Evolutionary conservation across 805 yeast species (phyloP), one percentile per base, ranked within the genome.

Genomic region (Suhomyces pyralidae): DNA sequence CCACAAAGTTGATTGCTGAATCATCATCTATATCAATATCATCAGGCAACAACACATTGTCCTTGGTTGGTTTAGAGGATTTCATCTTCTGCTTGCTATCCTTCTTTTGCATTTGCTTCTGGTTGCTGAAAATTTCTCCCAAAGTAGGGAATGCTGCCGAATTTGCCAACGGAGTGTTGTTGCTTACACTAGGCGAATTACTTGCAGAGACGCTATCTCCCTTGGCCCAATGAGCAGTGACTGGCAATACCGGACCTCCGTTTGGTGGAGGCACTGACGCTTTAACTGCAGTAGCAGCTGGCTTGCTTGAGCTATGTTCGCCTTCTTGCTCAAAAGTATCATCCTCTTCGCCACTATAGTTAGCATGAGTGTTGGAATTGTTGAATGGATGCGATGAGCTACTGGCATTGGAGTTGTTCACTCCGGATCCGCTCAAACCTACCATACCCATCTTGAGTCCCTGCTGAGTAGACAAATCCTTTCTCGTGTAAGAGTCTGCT

Each of bases 401-500:
- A 52, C 63, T 70, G 44, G 55, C 58, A 50, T 58, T 57, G 28
- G 61, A 51, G 40, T 54, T 55, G 28, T 55, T 54, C 9, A 52
- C 54, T 40, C 58, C 50, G 3, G 58, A 55, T 7, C 50, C 58
- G 15, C 51, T 45, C 59, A 66, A 59, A 10, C 75, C 76, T 62
- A 71, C 69, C 76, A 71, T 74, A 47, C 77, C 73, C 80, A 82
- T 81, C 62, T 81, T 83, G 58, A 82, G 77, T 61, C 84, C 83
- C 59, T 83, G 84, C 66, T 88, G 86, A 3, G 94, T 88, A 5
- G 91, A 84, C 62, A 89, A 77, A 64, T 89, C 96, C 64, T 89
- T 91, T 69, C 97, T 84, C 25, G 96, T 90, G 72, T 89, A 93
- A 9, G 96, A 88, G 63, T 94, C 99, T 1, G 98, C 98, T 69